phyloP scores from a whole-genome alignment of 345 rosid species.

The Corchorus olitorius region DNA sequence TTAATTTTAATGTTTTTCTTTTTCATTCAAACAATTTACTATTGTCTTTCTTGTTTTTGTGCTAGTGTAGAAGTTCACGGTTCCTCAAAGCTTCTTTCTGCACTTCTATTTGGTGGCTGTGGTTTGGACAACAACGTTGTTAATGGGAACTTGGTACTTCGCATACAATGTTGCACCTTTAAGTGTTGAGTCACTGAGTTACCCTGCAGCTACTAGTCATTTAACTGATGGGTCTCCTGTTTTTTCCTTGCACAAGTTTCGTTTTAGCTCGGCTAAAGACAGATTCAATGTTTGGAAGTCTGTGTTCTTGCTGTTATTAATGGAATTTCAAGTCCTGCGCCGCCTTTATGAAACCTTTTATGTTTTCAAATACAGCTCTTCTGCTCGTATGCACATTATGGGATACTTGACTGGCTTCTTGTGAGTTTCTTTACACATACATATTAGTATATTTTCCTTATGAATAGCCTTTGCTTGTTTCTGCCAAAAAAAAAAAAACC shows the following conservation, averaged over 20 bases:
- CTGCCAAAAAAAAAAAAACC: no score
- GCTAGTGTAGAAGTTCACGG: conserved; percentile 34
- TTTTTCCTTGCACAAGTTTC: conserved; percentile 18
- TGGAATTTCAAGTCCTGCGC: conserved; percentile 20
- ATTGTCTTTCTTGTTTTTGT: background rate
- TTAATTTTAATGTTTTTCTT: background rate
- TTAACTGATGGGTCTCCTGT: conserved; percentile 11
- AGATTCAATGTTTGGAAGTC: conserved; percentile 21
- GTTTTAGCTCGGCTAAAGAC: conserved; percentile 17
- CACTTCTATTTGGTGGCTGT: conserved; percentile 37
- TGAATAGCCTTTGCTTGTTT: background rate
- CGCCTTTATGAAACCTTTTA: conserved; percentile 22
- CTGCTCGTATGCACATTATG: conserved; percentile 26
- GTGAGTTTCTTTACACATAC: conserved; percentile 17
- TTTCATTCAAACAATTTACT: background rate
- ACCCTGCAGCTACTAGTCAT: conserved; percentile 10
- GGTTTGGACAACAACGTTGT: conserved; percentile 35
- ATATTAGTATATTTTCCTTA: background rate
- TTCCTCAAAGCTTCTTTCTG: conserved; percentile 41
- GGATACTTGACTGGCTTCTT: conserved; percentile 25
- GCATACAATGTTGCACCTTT: conserved; percentile 26
- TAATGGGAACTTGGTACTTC: conserved; percentile 32
- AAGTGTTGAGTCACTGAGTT: conserved; percentile 7
- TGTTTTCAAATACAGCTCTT: conserved; percentile 18
- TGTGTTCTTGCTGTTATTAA: conserved; percentile 23